Evolutionary conservation across 1,284 basidiomycete species (phyloP), one percentile per base, ranked within the genome.

Genomic region (Tranzscheliella williamsii): DNA sequence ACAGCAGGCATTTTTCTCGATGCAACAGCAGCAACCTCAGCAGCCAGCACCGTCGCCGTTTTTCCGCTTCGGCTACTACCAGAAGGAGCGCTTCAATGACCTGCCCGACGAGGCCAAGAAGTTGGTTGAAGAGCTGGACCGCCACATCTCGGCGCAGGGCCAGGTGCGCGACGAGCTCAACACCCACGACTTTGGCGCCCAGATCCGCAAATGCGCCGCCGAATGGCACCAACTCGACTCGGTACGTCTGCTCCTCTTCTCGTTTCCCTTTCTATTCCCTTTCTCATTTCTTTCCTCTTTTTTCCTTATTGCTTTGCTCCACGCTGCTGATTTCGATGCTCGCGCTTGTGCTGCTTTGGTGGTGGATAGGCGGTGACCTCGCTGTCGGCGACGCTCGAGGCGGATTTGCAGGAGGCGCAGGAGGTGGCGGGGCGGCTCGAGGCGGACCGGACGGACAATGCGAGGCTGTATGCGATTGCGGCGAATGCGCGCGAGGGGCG

Each of bases 71-170:
- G 52, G 55, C 1, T 77, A 63, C 51, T 66, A 72, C 27, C 72
- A 75, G 32, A 67, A 67, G 17, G 73, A 76, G 37, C 60, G 72
- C 16, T 77, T 70, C 52, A 74, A 77, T 37, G 73, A 77, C 24
- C 46, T 77, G 13, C 69, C 72, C 13, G 75, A 76, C 4, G 61
- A 67, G 3, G 63, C 62, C 7, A 58, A 57, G 8, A 60, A 67
- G 30, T 42, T 77, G 18, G 33, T 77, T 1, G 73, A 76, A 31
- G 70, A 75, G 38, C 57, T 77, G 26, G 75, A 77, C 15, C 36
- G 40, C 9, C 61, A 64, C 46, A 69, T 71, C 15, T 27, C 47
- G 2, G 37, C 49, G 0, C 70, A 72, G 40, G 42, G 35, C 11
- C 65, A 70, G 34, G 53, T 72, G 33, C 53, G 62, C 24, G 55